Percentiles rank a stretch among this genome's conserved stretches.
Conservation (phyloP, 371 early-diverging fungal species). For the Actinomortierella ambigua region DNA sequence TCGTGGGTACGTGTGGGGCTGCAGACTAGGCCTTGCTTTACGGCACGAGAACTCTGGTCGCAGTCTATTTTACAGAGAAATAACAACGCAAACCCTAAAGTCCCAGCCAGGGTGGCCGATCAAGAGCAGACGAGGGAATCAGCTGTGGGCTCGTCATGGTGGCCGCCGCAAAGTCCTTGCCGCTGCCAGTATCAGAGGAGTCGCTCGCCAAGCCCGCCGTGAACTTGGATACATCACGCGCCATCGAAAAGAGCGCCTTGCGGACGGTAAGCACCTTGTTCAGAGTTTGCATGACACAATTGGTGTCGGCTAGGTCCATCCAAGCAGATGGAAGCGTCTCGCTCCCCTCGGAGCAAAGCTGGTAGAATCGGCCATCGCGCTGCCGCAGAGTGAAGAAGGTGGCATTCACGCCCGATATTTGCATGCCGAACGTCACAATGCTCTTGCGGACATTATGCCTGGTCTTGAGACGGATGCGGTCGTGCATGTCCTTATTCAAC, state of each 20-base stretch:
- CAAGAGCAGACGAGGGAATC: background rate
- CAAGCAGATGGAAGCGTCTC: slow-evolving; percentile 9
- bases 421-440: slow-evolving; percentile 8
- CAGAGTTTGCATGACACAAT: background rate
- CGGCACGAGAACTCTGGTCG: no score
- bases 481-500: slow-evolving; percentile 13
- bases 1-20: no score
- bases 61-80: no score
- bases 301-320: slow-evolving; percentile 3
- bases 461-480: slow-evolving; percentile 6
- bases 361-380: slow-evolving; percentile 11
- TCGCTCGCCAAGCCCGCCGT: no score
- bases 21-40: no score
- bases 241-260: background rate
- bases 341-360: slow-evolving; percentile 6
- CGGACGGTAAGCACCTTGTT: background rate
- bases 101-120: no score
- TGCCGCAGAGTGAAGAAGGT: slow-evolving; percentile 11
- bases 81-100: no score
- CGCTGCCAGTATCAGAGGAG: background rate
- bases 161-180: background rate
- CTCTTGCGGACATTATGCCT: slow-evolving; percentile 1
- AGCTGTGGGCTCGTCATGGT: slow-evolving; percentile 3
- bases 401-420: slow-evolving; percentile 8
- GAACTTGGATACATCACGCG: background rate